Conservation (phyloP, 106 monocot genomes). For the Phalaenopsis aphrodite region DNA sequence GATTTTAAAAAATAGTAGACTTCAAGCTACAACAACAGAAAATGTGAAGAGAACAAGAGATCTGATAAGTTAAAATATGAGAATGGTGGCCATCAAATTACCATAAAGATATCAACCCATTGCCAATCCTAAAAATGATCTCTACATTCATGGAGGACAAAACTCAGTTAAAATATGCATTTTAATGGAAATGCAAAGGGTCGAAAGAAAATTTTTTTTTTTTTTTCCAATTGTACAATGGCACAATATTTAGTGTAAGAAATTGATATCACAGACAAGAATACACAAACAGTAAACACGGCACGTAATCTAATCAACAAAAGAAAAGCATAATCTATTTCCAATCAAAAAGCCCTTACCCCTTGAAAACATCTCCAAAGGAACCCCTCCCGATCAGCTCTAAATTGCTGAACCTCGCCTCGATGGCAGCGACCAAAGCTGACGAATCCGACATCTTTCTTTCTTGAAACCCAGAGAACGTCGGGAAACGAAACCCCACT, state of each 20-base stretch:
- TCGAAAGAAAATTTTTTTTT: too few relatives aligned
- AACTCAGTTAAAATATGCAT: too few relatives aligned
- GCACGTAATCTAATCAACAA: neutral
- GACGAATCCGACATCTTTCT: slow-evolving; percentile 42
- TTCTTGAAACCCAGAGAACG: neutral
- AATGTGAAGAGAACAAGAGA: too few relatives aligned
- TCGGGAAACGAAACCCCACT: neutral
- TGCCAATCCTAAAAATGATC: too few relatives aligned
- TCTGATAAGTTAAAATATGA: too few relatives aligned
- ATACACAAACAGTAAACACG: neutral
- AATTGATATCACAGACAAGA: neutral
- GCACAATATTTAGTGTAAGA: neutral
- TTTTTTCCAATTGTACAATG: neutral
- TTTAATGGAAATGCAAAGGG: too few relatives aligned
- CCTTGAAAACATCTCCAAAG: slow-evolving; percentile 60
- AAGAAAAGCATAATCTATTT: neutral
- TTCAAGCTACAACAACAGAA: too few relatives aligned
- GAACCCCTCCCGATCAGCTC: slow-evolving; percentile 57
- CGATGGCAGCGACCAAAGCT: slow-evolving; percentile 26
- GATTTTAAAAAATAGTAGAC: too few relatives aligned
- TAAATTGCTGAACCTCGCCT: slow-evolving; percentile 33
- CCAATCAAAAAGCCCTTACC: slow-evolving; percentile 19
- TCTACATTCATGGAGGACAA: too few relatives aligned
- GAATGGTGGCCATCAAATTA: too few relatives aligned
- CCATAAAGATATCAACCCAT: too few relatives aligned